A percentile compares a stretch with the other conserved stretches of the same genome.
Evolutionary conservation across 2,329 filamentous ascomycete species (phyloP).

Genomic region (Biscogniauxia mediterranea): DNA sequence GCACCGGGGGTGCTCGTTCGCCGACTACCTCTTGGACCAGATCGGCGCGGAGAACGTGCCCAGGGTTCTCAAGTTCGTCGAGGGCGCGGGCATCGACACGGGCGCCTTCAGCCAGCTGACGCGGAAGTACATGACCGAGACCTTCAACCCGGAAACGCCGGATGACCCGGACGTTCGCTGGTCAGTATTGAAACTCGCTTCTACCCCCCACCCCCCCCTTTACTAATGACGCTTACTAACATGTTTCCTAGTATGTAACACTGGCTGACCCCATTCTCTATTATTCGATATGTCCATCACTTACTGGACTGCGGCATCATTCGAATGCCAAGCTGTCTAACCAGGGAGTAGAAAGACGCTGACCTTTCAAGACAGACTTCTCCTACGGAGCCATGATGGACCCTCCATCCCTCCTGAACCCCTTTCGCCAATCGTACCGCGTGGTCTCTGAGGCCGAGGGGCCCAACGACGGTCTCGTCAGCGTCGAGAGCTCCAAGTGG

Average conservation of each 20-base stretch:
- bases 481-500: conserved; percentile 60
- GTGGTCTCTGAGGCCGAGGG: conserved; percentile 54
- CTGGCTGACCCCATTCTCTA: not conserved
- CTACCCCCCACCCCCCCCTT: not conserved
- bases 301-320: not conserved
- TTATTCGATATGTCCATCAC: not conserved
- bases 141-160: conserved; percentile 58
- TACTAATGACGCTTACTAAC: not conserved
- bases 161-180: conserved; percentile 52
- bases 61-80: conserved; percentile 52
- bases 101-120: conserved; percentile 62
- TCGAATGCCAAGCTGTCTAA: not conserved
- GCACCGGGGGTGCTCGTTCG: conserved; percentile 54
- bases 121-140: conserved; percentile 52
- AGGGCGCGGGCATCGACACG: conserved; percentile 53
- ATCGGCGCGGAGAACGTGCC: conserved; percentile 49
- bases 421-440: conserved; percentile 53
- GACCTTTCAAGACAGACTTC: conserved; percentile 40
- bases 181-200: not conserved
- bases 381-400: conserved; percentile 57
- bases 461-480: conserved; percentile 67
- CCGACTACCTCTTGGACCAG: conserved; percentile 51
- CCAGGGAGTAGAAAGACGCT: not conserved
- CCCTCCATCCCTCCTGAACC: conserved; percentile 61
- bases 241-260: not conserved